Evolutionary conservation across 2,329 filamentous ascomycete genomes (phyloP).

Genomic region (Ophiostoma australiae): DNA sequence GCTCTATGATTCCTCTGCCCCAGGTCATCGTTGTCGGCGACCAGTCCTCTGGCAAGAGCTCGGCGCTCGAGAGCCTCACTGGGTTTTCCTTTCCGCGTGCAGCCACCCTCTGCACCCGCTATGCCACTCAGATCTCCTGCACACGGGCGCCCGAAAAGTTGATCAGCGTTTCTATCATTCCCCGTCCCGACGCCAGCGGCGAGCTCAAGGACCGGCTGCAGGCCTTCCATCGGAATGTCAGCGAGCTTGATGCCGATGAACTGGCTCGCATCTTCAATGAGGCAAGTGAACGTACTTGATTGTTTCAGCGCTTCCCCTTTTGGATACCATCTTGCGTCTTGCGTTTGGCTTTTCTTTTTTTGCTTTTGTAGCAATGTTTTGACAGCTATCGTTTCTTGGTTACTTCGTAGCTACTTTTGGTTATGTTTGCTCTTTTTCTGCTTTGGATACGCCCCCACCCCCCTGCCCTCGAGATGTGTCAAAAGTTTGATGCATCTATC

Average conservation of each 20-base stretch:
- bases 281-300: slow-evolving; percentile 30
- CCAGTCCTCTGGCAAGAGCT: slow-evolving; percentile 71
- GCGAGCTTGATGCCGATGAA: slow-evolving; percentile 30
- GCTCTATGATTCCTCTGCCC: slow-evolving; percentile 28
- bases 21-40: slow-evolving; percentile 69
- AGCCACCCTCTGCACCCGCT: slow-evolving; percentile 30
- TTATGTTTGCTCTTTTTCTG: not conserved
- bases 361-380: not conserved
- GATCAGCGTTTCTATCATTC: slow-evolving; percentile 33
- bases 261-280: slow-evolving; percentile 41
- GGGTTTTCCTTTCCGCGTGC: slow-evolving; percentile 32
- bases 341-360: not conserved
- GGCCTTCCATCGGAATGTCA: slow-evolving; percentile 32
- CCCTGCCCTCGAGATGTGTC: not conserved
- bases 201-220: slow-evolving; percentile 25
- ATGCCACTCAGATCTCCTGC: slow-evolving; percentile 32
- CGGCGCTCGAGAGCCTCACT: slow-evolving; percentile 56
- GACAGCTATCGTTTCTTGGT: not conserved
- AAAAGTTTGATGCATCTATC: slow-evolving; percentile 3
- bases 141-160: slow-evolving; percentile 30
- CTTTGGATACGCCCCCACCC: not conserved
- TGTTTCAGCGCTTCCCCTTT: slow-evolving; percentile 8
- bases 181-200: slow-evolving; percentile 24
- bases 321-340: not conserved
- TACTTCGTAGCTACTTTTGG: not conserved